Evolutionary conservation across 371 early-diverging fungal genomes (phyloP).

Genomic region (Haplosporangium sp.): DNA sequence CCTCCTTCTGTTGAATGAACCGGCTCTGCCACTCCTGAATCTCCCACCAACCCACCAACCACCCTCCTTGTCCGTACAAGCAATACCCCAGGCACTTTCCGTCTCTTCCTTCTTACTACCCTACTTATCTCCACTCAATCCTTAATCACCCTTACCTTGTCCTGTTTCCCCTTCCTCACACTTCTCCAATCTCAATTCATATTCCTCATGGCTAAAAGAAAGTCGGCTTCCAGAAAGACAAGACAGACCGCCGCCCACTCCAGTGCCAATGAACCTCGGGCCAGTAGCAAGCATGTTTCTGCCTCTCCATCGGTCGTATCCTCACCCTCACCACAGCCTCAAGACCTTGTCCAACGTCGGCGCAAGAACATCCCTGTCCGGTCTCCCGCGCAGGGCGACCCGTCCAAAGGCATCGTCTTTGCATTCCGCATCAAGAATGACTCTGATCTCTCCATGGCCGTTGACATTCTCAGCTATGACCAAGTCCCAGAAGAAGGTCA

Average conservation of each 20-base stretch:
- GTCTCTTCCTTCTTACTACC: conserved; percentile 4
- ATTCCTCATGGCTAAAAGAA: conserved; percentile 39
- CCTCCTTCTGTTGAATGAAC: background rate
- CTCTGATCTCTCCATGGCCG: conserved; percentile 48
- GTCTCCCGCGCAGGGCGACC: conserved; percentile 48
- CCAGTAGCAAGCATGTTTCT: conserved; percentile 31
- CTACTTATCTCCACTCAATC: background rate
- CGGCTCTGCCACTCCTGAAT: background rate
- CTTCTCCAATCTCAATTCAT: background rate
- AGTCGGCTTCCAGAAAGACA: conserved; percentile 26
- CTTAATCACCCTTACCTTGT: background rate
- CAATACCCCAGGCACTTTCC: background rate
- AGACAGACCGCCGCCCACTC: conserved; percentile 14
- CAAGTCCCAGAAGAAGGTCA: conserved; percentile 21
- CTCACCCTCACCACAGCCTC: conserved; percentile 47
- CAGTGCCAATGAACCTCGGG: conserved; percentile 9
- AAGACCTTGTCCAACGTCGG: conserved; percentile 45
- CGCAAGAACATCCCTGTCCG: conserved; percentile 50
- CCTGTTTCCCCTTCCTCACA: background rate
- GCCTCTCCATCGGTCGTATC: conserved; percentile 44
- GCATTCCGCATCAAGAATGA: conserved; percentile 47
- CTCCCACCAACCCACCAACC: background rate
- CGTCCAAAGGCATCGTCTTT: conserved; percentile 51
- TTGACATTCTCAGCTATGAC: conserved; percentile 50
- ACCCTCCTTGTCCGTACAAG: background rate